Evolutionary conservation across 2,329 filamentous ascomycete genomes (phyloP).

Genomic region (Venturia nashicola): DNA sequence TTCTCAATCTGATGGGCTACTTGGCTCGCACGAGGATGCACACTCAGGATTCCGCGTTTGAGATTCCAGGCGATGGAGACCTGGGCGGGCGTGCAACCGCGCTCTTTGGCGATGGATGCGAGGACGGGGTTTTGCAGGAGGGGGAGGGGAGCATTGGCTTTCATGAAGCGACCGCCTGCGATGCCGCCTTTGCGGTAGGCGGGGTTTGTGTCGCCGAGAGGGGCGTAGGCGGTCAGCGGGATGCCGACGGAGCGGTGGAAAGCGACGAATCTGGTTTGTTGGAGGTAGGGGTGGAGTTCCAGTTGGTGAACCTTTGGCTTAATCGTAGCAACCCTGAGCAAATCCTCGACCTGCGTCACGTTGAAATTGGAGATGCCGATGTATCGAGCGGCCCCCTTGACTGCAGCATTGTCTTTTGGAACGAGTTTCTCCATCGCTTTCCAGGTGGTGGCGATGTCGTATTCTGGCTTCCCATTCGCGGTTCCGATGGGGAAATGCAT

Average conservation of each 20-base stretch:
- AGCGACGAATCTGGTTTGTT: slow-evolving; percentile 35
- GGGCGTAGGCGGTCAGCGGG: slow-evolving; percentile 6
- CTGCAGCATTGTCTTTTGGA: neutral
- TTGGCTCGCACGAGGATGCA: slow-evolving; percentile 42
- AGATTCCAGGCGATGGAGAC: slow-evolving; percentile 44
- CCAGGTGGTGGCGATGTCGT: slow-evolving; percentile 7
- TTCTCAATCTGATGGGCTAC: slow-evolving; percentile 21
- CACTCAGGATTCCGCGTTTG: slow-evolving; percentile 32
- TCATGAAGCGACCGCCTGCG: slow-evolving; percentile 19
- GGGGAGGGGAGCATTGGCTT: slow-evolving; percentile 26
- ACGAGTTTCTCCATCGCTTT: slow-evolving; percentile 8
- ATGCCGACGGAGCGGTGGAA: slow-evolving; percentile 29
- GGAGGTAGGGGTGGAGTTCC: slow-evolving; percentile 41
- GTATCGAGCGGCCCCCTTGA: slow-evolving; percentile 2
- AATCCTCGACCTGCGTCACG: neutral
- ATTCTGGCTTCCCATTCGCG: neutral
- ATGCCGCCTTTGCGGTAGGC: slow-evolving; percentile 25
- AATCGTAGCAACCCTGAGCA: slow-evolving; percentile 3
- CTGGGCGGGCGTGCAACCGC: slow-evolving; percentile 38
- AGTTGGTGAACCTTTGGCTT: slow-evolving; percentile 31
- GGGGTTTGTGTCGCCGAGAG: slow-evolving; percentile 23
- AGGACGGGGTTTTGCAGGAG: slow-evolving; percentile 40
- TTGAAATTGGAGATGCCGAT: slow-evolving; percentile 11
- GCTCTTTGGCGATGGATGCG: slow-evolving; percentile 37
- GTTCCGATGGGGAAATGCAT: slow-evolving; percentile 25